Evolutionary conservation across 192 early-diverging fungal species (phyloP), one percentile per base, ranked within the genome.

Genomic region (Podila minutissima): DNA sequence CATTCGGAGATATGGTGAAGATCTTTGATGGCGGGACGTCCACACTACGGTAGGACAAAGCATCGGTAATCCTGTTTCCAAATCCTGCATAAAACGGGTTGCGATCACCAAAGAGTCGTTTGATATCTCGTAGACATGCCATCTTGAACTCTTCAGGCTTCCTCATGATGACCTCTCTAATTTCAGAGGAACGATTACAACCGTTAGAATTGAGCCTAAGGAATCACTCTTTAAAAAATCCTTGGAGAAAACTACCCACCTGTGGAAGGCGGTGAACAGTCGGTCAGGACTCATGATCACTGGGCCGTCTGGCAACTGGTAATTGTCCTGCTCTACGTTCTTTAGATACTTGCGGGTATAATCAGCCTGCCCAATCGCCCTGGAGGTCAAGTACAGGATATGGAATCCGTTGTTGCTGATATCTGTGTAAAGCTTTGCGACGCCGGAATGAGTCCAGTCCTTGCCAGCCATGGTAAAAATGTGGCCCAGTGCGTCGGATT

Each of bases 61-160:
- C 97, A 84, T 98, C 97, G 19, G 96, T 98, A 64, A 97, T 96
- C 28, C 97, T 88, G 82, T 99, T 98, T 50, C 97, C 97, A 72
- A 97, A 99, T 0, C 98, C 98, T 4, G 97, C 98, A 81, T 95
- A 97, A 69, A 99, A 99, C 5, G 97, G 96, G 60, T 88, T 92
- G 19, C 78, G 75, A 50, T 92, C 93, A 24, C 88, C 93, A 89
- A 96, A 99, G 33, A 99, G 77, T 32, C 91, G 86, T 74, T 93
- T 90, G 62, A 99, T 95, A 82, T 98, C 96, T 22, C 93, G 88
- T 37, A 99, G 85, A 85, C 95, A 97, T 2, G 93, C 92, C 89
- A 99, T 98, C 81, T 99, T 99, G 79, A 99, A 99, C 68, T 95
- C 94, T 74, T 98, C 95, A 2, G 98, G 98, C 41, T 95, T 94